Conservation (phyloP, 73 alveolate species). For the Paraurostyla sp. region DNA sequence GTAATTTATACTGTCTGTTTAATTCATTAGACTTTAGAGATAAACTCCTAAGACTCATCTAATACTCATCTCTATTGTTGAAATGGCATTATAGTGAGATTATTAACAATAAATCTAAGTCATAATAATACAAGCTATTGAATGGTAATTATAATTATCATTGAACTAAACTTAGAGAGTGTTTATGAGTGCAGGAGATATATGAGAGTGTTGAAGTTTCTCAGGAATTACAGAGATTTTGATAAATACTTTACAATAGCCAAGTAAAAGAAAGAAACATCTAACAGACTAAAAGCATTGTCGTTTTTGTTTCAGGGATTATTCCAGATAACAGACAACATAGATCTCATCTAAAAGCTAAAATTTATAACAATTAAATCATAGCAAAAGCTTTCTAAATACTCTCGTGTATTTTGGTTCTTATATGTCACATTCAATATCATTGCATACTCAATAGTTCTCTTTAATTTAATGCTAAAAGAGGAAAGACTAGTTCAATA, state of each 20-base stretch:
- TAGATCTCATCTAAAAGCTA: not conserved
- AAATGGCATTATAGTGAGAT: not conserved
- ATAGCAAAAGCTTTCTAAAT: not conserved
- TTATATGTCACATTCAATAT: not conserved
- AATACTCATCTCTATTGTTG: not conserved
- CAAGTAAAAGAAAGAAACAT: not conserved
- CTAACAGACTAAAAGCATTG: not conserved
- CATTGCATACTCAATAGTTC: not conserved
- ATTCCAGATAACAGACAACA: not conserved
- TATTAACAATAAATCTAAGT: not conserved
- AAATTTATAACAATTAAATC: not conserved
- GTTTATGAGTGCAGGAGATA: not conserved
- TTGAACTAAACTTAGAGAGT: not conserved
- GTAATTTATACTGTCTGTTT: not conserved
- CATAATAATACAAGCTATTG: not conserved
- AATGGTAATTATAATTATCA: not conserved
- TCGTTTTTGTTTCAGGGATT: not conserved
- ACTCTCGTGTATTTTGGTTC: not conserved
- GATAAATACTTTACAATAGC: not conserved
- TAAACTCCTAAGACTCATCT: not conserved
- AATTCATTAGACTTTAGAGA: slow-evolving; percentile 28
- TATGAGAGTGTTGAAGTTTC: not conserved
- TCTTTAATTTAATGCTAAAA: not conserved
- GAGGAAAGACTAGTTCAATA: not conserved
- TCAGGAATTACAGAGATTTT: not conserved